Percentiles rank a stretch among this genome's conserved stretches.
Evolutionary conservation across 2,329 filamentous ascomycete genomes (phyloP).

Genomic region (Pezicula rhizophila): DNA sequence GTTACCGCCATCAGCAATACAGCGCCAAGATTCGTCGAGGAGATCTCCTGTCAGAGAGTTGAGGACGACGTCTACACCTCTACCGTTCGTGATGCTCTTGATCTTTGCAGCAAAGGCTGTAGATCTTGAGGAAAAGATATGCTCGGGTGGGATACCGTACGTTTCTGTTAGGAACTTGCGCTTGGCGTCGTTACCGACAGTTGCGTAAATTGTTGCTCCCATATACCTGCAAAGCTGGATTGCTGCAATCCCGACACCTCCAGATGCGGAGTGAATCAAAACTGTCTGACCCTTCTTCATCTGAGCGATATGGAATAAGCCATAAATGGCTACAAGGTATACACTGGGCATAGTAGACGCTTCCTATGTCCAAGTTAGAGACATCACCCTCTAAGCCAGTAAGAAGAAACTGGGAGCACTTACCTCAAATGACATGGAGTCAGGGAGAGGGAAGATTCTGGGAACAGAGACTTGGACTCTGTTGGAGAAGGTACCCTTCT

Average conservation of each 20-base stretch:
- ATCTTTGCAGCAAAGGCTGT: conserved; percentile 18
- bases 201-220: conserved; percentile 33
- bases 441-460: conserved; percentile 29
- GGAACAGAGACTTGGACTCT: conserved; percentile 3
- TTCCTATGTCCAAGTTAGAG: conserved; percentile 13
- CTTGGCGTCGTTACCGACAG: conserved; percentile 16
- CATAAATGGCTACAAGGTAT: conserved; percentile 10
- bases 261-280: conserved; percentile 26
- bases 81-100: conserved; percentile 9
- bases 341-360: conserved; percentile 34
- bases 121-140: conserved; percentile 31
- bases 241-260: conserved; percentile 27
- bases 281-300: conserved; percentile 20
- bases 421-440: conserved; percentile 27
- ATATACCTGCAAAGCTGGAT: conserved; percentile 23
- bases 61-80: conserved; percentile 13
- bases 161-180: conserved; percentile 18
- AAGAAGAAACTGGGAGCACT: not conserved
- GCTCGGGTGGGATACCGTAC: conserved; percentile 27
- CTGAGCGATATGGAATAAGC: conserved; percentile 7
- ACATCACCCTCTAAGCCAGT: no score
- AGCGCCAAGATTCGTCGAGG: conserved; percentile 23
- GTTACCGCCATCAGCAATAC: not conserved
- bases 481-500: conserved; percentile 7
- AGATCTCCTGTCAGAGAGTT: conserved; percentile 15